Conservation (phyloP, 768 basidiomycete species). For the Guyanaporus albipodus region DNA sequence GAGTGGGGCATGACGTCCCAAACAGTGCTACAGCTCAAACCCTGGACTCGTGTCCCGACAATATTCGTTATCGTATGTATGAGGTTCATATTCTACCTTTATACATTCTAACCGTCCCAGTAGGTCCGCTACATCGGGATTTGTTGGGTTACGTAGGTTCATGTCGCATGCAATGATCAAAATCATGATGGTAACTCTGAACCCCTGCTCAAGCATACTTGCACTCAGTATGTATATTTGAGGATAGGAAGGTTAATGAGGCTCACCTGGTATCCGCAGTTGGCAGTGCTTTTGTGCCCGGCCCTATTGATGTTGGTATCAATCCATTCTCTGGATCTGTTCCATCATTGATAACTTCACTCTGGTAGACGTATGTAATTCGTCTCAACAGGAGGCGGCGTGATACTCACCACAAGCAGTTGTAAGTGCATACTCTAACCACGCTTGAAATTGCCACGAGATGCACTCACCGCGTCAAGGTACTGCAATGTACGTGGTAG, state of each 20-base stretch:
- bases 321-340: neutral
- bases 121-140: too few species aligned
- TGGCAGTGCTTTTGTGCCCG: conserved; percentile 5
- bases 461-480: neutral
- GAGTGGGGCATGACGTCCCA: too few species aligned
- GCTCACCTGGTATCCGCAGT: conserved; percentile 2
- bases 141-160: too few species aligned
- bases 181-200: neutral
- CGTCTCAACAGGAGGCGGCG: neutral
- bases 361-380: conserved; percentile 4
- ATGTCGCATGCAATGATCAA: too few species aligned
- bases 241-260: neutral
- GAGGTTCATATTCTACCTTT: too few species aligned
- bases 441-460: neutral
- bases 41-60: too few species aligned
- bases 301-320: conserved; percentile 5
- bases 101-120: too few species aligned
- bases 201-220: neutral
- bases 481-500: neutral
- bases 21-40: too few species aligned
- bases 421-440: conserved; percentile 5
- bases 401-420: neutral
- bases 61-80: too few species aligned
- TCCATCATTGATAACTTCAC: neutral
- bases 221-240: conserved; percentile 7